Evolutionary conservation across 768 basidiomycete species (phyloP).

Genomic region (Boletus sp.): DNA sequence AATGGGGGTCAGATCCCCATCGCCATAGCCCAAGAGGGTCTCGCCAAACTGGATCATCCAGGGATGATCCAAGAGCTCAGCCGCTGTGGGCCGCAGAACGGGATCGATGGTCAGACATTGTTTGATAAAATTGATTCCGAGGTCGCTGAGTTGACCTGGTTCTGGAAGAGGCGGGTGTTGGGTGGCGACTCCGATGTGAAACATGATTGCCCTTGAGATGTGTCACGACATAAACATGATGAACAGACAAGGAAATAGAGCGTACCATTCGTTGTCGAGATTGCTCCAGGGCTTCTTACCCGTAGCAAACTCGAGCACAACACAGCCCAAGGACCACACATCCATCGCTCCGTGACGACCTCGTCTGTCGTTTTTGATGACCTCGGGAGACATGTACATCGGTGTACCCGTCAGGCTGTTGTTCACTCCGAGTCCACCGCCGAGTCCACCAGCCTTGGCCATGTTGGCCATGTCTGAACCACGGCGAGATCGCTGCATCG

Average conservation of each 20-base stretch:
- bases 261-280: conserved; percentile 97
- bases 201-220: conserved; percentile 93
- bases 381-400: conserved; percentile 99
- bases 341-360: conserved; percentile 96
- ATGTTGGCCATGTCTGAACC: conserved; percentile 41
- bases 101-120: conserved; percentile 89
- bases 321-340: conserved; percentile 96
- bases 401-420: conserved; percentile 96
- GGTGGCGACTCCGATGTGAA: conserved; percentile 95
- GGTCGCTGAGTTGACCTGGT: conserved; percentile 79
- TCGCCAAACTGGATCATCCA: conserved; percentile 89
- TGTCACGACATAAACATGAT: conserved; percentile 3
- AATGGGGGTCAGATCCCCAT: conserved; percentile 53
- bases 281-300: conserved; percentile 99
- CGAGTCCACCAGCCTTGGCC: conserved; percentile 34
- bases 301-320: conserved; percentile 95
- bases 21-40: conserved; percentile 65
- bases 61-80: conserved; percentile 80
- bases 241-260: neutral
- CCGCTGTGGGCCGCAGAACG: conserved; percentile 75
- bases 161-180: conserved; percentile 96
- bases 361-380: conserved; percentile 90
- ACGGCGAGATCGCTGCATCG: conserved; percentile 71
- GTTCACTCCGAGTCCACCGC: conserved; percentile 52
- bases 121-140: conserved; percentile 93